phyloP scores from a whole-genome alignment of 305 asterid species.

The Nicotiana rustica region DNA sequence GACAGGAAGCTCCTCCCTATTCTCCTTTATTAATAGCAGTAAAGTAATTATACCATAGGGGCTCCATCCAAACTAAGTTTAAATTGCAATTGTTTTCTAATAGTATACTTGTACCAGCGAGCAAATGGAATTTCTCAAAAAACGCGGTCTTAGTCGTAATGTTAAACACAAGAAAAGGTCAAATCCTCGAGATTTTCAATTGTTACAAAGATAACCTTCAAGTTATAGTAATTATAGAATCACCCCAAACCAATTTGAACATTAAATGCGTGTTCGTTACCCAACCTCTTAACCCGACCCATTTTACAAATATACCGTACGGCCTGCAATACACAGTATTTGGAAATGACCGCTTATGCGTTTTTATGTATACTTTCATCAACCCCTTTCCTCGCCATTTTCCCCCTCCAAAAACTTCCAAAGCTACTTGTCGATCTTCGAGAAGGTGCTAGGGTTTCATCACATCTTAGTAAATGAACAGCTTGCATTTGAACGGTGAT shows the following conservation, averaged over 20 bases:
- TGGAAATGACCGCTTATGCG: slow-evolving; percentile 34
- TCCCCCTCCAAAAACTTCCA: slow-evolving; percentile 21
- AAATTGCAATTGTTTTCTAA: no score
- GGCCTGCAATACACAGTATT: slow-evolving; percentile 26
- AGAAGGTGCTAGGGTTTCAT: slow-evolving; percentile 21
- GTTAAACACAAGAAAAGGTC: not conserved
- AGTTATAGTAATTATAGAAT: no score
- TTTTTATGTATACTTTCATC: slow-evolving; percentile 1
- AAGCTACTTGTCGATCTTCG: slow-evolving; percentile 16
- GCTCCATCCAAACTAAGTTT: no score
- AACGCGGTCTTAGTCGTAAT: not conserved
- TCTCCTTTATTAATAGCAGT: no score
- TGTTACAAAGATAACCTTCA: no score
- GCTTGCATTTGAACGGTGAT: slow-evolving; percentile 52
- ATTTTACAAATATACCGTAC: not conserved
- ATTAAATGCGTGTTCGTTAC: no score
- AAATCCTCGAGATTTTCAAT: not conserved
- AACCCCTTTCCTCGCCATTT: slow-evolving; percentile 23
- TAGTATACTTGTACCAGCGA: not conserved
- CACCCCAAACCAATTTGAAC: no score
- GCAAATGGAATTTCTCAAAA: not conserved
- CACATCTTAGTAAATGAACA: slow-evolving; percentile 34
- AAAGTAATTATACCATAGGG: no score
- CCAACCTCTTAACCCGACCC: not conserved
- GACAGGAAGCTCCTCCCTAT: no score